phyloP scores from a whole-genome alignment of 2,329 filamentous ascomycete species.

The Penicillium sp. region DNA sequence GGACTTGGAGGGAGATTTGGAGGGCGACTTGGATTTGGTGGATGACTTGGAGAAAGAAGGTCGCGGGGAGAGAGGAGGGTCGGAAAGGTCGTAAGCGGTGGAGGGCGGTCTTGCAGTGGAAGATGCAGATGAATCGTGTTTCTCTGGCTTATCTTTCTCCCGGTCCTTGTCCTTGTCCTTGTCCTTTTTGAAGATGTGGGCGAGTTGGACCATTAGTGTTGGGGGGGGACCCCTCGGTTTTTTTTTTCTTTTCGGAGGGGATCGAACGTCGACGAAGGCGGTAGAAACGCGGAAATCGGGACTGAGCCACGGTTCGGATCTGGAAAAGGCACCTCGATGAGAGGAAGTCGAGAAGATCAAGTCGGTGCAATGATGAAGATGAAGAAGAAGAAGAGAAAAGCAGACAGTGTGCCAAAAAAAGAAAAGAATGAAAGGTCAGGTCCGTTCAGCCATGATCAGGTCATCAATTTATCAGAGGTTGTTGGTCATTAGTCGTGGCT shows the following conservation, averaged over 20 bases:
- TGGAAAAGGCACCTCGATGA: background rate
- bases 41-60: constrained; percentile 33
- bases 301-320: constrained; percentile 21
- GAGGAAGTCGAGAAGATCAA: background rate
- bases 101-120: background rate
- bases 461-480: constrained; percentile 1
- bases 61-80: constrained; percentile 39
- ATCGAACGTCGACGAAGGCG: constrained; percentile 46
- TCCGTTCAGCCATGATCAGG: constrained; percentile 11
- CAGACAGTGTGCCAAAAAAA: background rate
- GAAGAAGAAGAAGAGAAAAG: background rate
- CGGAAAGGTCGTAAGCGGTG: constrained; percentile 6
- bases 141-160: constrained; percentile 10
- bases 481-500: background rate
- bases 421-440: background rate
- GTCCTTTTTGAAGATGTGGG: constrained; percentile 32
- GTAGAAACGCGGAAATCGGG: constrained; percentile 34
- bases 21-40: constrained; percentile 18
- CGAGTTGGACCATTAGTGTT: constrained; percentile 31
- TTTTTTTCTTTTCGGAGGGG: constrained; percentile 8
- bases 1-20: constrained; percentile 25
- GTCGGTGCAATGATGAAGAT: background rate
- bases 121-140: constrained; percentile 6
- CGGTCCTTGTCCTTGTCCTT: constrained; percentile 23
- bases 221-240: constrained; percentile 15